Conservation (phyloP, 768 basidiomycete species). For the Pulveroboletus ravenelii region DNA sequence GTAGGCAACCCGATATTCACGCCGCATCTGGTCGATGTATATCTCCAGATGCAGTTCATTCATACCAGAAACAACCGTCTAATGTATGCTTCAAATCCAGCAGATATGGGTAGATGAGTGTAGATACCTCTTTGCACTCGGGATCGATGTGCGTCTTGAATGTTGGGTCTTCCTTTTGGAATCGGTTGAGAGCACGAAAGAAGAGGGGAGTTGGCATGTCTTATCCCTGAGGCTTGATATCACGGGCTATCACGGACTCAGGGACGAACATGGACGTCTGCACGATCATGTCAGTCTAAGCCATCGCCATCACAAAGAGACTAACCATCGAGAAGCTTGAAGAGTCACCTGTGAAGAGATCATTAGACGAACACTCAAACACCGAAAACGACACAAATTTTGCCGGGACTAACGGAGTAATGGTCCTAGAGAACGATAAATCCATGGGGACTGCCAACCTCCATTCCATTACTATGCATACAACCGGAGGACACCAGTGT, state of each 20-base stretch:
- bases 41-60: slow-evolving; percentile 98
- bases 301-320: neutral
- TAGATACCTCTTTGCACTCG: slow-evolving; percentile 84
- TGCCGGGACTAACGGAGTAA: no score
- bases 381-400: slow-evolving; percentile 97
- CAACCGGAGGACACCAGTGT: no score
- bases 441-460: no score
- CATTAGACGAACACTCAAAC: slow-evolving; percentile 97
- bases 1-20: slow-evolving; percentile 97
- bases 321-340: slow-evolving; percentile 90
- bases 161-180: slow-evolving; percentile 98
- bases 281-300: neutral
- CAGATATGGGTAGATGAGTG: neutral
- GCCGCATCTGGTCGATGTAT: slow-evolving; percentile 97
- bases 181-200: slow-evolving; percentile 92
- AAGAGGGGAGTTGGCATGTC: slow-evolving; percentile 98
- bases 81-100: neutral
- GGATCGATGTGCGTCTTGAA: slow-evolving; percentile 95
- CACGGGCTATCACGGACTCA: no score
- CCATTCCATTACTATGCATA: no score
- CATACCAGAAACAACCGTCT: slow-evolving; percentile 99
- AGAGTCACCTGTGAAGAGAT: slow-evolving; percentile 94
- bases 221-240: slow-evolving; percentile 44
- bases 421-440: no score
- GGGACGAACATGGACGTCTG: no score